These are phyloP conservation scores for Coniella lustricola DNA, from an alignment of 2,329 filamentous ascomycete species.

Conservation along the genomic window DNA sequence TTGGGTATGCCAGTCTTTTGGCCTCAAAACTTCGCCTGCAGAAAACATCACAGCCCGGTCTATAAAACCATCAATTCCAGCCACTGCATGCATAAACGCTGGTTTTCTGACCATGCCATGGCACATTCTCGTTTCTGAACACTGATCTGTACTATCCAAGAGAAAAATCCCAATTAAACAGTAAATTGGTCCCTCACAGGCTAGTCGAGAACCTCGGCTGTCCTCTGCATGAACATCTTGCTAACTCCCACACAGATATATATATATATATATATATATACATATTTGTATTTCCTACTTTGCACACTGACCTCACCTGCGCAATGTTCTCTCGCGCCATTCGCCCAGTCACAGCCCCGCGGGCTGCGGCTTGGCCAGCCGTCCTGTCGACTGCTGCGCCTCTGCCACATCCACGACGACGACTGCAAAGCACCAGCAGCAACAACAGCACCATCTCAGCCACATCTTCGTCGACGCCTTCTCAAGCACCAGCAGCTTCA, in stretches of 20 bases:
- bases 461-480: neutral
- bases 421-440: neutral
- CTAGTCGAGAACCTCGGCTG: no score
- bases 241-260: no score
- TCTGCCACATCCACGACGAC: neutral
- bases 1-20: neutral
- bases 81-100: slow-evolving; percentile 1
- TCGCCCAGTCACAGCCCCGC: slow-evolving; percentile 7
- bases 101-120: slow-evolving; percentile 9
- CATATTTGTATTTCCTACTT: neutral
- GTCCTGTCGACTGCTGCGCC: neutral
- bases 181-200: no score
- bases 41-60: slow-evolving; percentile 10
- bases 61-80: slow-evolving; percentile 2
- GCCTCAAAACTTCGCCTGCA: slow-evolving; percentile 15
- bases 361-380: neutral
- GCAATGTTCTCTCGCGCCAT: slow-evolving; percentile 12
- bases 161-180: no score
- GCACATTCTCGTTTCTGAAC: neutral
- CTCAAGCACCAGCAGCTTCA: neutral
- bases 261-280: no score
- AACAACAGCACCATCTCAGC: neutral
- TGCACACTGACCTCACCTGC: neutral
- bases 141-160: no score
- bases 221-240: no score